phyloP scores from a whole-genome alignment of 441 rosid species.

The Croton setiger region DNA sequence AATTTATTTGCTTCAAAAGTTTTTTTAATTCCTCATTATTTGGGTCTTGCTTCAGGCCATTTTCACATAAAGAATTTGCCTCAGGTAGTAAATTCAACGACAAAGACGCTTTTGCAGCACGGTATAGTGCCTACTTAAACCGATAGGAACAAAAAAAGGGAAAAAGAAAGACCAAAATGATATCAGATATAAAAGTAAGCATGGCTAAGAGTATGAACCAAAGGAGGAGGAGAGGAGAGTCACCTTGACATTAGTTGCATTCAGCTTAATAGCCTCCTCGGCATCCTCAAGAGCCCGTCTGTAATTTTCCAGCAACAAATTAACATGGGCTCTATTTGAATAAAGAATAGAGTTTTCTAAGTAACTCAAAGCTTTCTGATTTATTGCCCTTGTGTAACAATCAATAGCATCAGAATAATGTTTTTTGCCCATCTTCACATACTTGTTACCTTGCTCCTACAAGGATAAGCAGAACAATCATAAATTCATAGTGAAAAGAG shows the following conservation, averaged over 20 bases:
- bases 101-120: conserved; percentile 86
- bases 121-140: conserved; percentile 55
- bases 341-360: conserved; percentile 62
- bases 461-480: conserved; percentile 15
- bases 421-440: conserved; percentile 83
- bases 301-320: conserved; percentile 68
- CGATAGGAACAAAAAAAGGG: neutral
- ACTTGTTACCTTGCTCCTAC: conserved; percentile 84
- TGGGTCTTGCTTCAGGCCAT: conserved; percentile 59
- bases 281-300: conserved; percentile 78
- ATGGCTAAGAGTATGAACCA: neutral
- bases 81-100: conserved; percentile 58
- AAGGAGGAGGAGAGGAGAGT: too few species aligned
- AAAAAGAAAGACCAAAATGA: neutral
- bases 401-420: conserved; percentile 77
- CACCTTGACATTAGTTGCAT: conserved; percentile 66
- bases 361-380: conserved; percentile 59
- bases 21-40: conserved; percentile 68
- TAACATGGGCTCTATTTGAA: conserved; percentile 86
- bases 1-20: conserved; percentile 49
- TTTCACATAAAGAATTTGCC: conserved; percentile 49
- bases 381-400: conserved; percentile 77
- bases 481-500: neutral
- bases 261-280: conserved; percentile 59
- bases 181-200: neutral